phyloP scores from a whole-genome alignment of 1,284 basidiomycete genomes.

The Phellopilus nigrolimitatus region DNA sequence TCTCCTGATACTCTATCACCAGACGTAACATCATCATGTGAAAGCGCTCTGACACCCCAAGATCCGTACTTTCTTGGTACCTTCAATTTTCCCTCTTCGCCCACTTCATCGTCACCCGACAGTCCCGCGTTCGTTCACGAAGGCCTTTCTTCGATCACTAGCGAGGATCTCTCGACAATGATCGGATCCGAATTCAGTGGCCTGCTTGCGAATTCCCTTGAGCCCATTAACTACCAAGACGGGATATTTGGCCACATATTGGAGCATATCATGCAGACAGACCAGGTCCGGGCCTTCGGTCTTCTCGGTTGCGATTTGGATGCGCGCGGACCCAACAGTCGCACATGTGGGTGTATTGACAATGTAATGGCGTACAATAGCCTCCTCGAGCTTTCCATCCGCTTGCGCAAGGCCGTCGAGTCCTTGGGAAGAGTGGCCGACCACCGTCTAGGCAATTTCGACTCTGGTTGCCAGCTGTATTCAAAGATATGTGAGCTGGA shows the following conservation, averaged over 20 bases:
- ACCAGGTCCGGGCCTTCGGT: slow-evolving; percentile 3
- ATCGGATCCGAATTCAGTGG: slow-evolving; percentile 5
- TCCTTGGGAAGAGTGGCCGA: slow-evolving; percentile 46
- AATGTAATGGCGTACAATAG: slow-evolving; percentile 49
- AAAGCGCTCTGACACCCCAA: slow-evolving; percentile 13
- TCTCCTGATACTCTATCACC: slow-evolving; percentile 7
- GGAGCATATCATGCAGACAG: slow-evolving; percentile 19
- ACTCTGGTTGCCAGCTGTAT: slow-evolving; percentile 42
- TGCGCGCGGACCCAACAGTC: slow-evolving; percentile 24
- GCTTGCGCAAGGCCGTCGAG: slow-evolving; percentile 53
- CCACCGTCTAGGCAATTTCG: slow-evolving; percentile 38
- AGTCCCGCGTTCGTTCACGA: slow-evolving; percentile 8
- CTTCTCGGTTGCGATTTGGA: slow-evolving; percentile 20
- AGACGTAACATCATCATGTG: slow-evolving; percentile 6
- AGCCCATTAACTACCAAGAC: slow-evolving; percentile 13
- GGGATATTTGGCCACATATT: slow-evolving; percentile 21
- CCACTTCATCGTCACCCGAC: slow-evolving; percentile 10
- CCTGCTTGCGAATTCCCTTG: slow-evolving; percentile 6
- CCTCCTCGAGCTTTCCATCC: slow-evolving; percentile 56
- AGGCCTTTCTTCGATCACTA: background rate
- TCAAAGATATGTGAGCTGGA: slow-evolving; percentile 54
- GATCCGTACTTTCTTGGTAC: slow-evolving; percentile 12
- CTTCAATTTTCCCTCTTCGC: slow-evolving; percentile 14
- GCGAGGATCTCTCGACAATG: background rate
- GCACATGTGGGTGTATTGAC: slow-evolving; percentile 57